Evolutionary conservation across 106 monocot genomes (phyloP), one percentile per base, ranked within the genome.

Genomic region (Dioscorea zingiberensis): DNA sequence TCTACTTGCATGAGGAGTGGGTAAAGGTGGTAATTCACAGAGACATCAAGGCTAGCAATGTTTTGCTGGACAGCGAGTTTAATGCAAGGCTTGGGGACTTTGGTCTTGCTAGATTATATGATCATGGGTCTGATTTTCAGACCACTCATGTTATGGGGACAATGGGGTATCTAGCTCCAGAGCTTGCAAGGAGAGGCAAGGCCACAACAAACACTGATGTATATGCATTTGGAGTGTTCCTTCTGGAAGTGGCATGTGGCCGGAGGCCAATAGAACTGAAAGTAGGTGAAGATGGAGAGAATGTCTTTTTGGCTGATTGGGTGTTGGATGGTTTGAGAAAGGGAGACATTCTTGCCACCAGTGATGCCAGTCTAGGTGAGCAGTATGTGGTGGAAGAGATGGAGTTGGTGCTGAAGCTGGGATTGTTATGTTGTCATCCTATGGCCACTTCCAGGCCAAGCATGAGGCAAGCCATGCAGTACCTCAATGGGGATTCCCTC

Each of bases 21-120:
- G 70, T 51, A 16, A 45, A 47, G 3, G 27, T 29, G 16, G 27
- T 59, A 1, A 16, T 70, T 32, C 75, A 76, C 62, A 54, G 75
- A 29, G 75, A 69, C 49, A 55, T 69, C 26, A 76, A 69, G 7
- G 68, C 69, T 30, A 56, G 69, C 69, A 76, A 76, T 55, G 54
- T 69, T 10, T 64, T 77, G 44, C 44, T 77, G 3, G 71, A 77
- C 23, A 48, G 47, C 1, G 48, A 67, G 3, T 14, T 77, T 21
- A 77, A 66, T 53, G 71, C 48, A 4, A 77, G 59, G 25, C 44
- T 71, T 11, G 70, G 71, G 7, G 77, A 77, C 26, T 77, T 77
- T 46, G 76, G 70, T 7, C 70, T 77, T 25, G 76, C 70, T 7
- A 26, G 58, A 13, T 47, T 64, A 5, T 64, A 64, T 38, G 44